Evolutionary conservation across 2,329 filamentous ascomycete genomes (phyloP), one percentile per base, ranked within the genome.

Genomic region (Trichoderma koningii): DNA sequence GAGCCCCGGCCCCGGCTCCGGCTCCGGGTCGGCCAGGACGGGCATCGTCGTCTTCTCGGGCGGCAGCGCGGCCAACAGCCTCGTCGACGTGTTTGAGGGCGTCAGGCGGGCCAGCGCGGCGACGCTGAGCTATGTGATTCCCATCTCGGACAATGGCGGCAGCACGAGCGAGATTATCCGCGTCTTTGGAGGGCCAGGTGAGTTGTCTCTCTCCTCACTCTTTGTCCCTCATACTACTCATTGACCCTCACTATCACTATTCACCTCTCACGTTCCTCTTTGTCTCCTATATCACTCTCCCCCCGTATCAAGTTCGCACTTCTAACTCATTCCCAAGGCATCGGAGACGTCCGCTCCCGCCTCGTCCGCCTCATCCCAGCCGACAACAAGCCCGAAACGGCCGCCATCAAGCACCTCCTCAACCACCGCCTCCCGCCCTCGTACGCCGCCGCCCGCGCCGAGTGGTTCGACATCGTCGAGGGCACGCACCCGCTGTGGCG

Each of bases 101-200:
- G 81, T 91, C 41, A 82, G 85, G 14, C 77, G 87, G 68, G 88
- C 83, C 70, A 90, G 89, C 67, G 78, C 83, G 47, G 90, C 89
- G 72, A 80, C 84, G 3, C 79, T 96, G 48, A 92, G 87, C 77
- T 96, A 96, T 76, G 87, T 97, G 66, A 96, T 98, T 60, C 94
- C 94, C 42, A 97, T 97, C 74, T 95, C 91, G 69, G 94, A 98
- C 78, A 98, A 98, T 77, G 94, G 94, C 55, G 94, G 94, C 45
- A 96, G 91, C 71, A 96, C 93, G 2, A 96, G 92, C 51, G 94
- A 98, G 79, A 81, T 97, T 72, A 96, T 97, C 69, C 86, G 95
- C 42, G 93, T 98, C 42, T 95, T 98, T 78, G 95, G 94, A 15
- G 95, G 95, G 1, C 94, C 94, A 69, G 94, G 94, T 89, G 30